Percentiles rank a stretch among this genome's conserved stretches.
Conservation (phyloP, 805 yeast genomes). For the Spathaspora passalidarum region DNA sequence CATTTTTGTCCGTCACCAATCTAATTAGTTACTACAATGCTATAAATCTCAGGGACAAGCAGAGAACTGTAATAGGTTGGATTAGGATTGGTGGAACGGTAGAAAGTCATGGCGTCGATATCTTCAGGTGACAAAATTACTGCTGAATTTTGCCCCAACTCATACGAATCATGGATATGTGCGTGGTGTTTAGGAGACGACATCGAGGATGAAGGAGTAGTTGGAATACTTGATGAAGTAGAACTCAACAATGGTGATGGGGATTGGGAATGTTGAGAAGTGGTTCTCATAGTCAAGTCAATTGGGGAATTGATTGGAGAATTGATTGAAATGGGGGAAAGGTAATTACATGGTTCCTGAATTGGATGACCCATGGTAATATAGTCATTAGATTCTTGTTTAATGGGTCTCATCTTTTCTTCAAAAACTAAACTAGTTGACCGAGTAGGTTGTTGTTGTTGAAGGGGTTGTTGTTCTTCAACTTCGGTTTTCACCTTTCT, state of each 20-base stretch:
- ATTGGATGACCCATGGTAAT: background rate
- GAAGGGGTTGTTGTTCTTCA: constrained; percentile 1
- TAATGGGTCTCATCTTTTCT: background rate
- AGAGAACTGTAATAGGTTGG: constrained; percentile 22
- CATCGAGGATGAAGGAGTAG: constrained; percentile 11
- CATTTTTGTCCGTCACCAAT: constrained; percentile 10
- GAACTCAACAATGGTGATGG: constrained; percentile 3
- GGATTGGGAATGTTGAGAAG: constrained; percentile 1
- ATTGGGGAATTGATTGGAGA: constrained; percentile 39
- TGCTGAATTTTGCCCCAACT: constrained; percentile 48
- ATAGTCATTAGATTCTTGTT: background rate
- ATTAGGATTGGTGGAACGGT: background rate
- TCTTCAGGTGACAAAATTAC: constrained; percentile 30
- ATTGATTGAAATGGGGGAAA: constrained; percentile 43
- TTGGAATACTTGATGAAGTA: background rate
- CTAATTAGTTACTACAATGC: constrained; percentile 32
- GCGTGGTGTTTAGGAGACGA: constrained; percentile 2
- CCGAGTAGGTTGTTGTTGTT: background rate
- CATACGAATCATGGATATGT: constrained; percentile 24
- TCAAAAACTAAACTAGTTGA: constrained; percentile 4
- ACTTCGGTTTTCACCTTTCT: constrained; percentile 4
- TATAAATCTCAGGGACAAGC: constrained; percentile 27
- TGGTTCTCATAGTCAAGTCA: constrained; percentile 28
- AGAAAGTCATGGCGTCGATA: background rate
- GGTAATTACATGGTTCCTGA: constrained; percentile 21